A percentile compares a stretch with the other conserved stretches of the same genome.
phyloP scores from a whole-genome alignment of 2,329 filamentous ascomycete species.

The Cordyceps cateniannulata region DNA sequence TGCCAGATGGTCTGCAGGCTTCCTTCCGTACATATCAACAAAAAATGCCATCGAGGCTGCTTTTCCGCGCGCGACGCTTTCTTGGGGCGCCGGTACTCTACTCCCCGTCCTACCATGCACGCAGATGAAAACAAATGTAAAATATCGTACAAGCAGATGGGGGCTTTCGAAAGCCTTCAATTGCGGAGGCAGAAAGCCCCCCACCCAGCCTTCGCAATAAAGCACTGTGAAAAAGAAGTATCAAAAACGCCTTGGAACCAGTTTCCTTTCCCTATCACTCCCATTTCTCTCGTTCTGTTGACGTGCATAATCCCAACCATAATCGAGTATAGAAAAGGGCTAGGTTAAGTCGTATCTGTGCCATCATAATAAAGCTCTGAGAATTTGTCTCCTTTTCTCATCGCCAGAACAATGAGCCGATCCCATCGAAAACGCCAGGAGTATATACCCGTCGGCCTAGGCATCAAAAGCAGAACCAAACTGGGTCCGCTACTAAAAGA shows the following conservation, averaged over 20 bases:
- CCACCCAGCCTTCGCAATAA: background rate
- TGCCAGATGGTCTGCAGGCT: conserved; percentile 1
- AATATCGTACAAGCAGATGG: conserved; percentile 6
- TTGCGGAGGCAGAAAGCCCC: background rate
- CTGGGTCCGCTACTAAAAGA: conserved; percentile 6
- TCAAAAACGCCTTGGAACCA: conserved; percentile 5
- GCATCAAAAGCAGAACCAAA: background rate
- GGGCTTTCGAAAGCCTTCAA: background rate
- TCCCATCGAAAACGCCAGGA: background rate
- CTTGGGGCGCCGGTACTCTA: background rate
- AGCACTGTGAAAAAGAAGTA: background rate
- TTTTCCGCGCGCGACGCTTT: background rate
- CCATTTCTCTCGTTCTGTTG: conserved; percentile 1
- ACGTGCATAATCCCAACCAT: background rate
- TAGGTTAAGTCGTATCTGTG: background rate
- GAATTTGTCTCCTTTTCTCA: background rate
- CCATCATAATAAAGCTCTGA: background rate
- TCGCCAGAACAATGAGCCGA: background rate
- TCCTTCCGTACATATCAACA: conserved; percentile 6
- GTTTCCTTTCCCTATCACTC: conserved; percentile 9
- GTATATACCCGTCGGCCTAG: background rate
- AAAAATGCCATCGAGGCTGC: conserved; percentile 1
- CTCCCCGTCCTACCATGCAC: background rate
- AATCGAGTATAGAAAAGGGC: background rate
- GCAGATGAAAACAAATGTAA: background rate